These are phyloP conservation scores for Fraxinus angustifolia DNA, from an alignment of 305 asterid genomes.

Conservation along the genomic window DNA sequence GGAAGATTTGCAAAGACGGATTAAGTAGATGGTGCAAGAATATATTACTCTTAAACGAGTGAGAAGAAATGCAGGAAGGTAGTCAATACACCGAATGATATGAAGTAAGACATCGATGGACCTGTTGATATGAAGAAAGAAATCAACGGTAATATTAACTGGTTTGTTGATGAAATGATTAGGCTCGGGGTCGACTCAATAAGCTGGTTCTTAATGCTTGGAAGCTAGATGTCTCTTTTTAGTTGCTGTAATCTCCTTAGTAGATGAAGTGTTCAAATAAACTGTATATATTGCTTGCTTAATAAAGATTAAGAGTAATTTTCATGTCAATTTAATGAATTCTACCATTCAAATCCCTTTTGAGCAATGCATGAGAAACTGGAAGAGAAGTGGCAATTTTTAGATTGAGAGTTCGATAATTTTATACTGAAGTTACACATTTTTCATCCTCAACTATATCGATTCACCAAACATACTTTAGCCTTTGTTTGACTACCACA, in stretches of 20 bases:
- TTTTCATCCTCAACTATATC: not conserved
- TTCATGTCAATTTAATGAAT: not conserved
- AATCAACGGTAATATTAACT: not conserved
- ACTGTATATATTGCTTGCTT: constrained; percentile 6
- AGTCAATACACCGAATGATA: not conserved
- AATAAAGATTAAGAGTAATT: not conserved
- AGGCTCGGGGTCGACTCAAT: not conserved
- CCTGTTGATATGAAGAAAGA: not conserved
- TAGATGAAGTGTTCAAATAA: not conserved
- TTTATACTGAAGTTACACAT: not conserved
- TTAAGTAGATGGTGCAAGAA: not conserved
- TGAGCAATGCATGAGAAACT: not conserved
- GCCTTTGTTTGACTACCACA: not conserved
- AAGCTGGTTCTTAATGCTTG: not conserved
- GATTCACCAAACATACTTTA: not conserved
- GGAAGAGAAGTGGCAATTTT: not conserved
- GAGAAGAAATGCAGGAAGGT: not conserved
- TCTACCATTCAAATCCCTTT: not conserved
- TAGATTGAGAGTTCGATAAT: not conserved
- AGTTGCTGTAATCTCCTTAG: not conserved
- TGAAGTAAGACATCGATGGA: not conserved
- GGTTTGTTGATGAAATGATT: not conserved
- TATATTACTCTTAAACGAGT: not conserved
- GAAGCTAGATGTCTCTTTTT: not conserved
- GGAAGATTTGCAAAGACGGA: constrained; percentile 2